Conservation (phyloP, 2,329 filamentous ascomycete genomes). For the Colletotrichum sojae region DNA sequence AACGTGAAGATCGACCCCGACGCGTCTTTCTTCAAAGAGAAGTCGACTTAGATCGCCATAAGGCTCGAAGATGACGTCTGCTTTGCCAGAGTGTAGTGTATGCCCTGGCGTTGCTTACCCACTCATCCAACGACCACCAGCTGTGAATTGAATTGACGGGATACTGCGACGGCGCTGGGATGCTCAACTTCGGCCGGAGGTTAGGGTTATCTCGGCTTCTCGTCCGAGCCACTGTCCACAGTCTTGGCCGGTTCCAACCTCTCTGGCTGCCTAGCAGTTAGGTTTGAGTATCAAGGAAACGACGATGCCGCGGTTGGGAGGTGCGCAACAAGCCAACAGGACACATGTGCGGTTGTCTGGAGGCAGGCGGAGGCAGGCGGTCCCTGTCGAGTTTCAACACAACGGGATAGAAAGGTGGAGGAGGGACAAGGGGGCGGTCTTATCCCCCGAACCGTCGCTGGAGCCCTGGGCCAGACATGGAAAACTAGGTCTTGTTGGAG, state of each 20-base stretch:
- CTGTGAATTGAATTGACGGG: neutral
- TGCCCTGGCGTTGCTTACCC: conserved; percentile 2
- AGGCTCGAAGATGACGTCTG: neutral
- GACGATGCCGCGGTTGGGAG: neutral
- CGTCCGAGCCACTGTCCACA: conserved; percentile 17
- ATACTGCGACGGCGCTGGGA: neutral
- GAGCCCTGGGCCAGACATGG: no score
- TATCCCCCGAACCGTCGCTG: no score
- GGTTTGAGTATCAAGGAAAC: conserved; percentile 2
- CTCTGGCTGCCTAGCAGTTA: neutral
- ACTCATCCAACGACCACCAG: neutral
- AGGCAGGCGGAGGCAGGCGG: conserved; percentile 9
- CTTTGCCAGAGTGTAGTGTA: neutral
- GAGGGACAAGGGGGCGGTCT: neutral
- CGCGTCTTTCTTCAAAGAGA: neutral
- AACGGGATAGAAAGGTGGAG: conserved; percentile 13
- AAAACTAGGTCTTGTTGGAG: no score
- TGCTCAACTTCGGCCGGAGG: conserved; percentile 18
- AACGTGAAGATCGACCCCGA: neutral
- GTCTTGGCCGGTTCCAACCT: neutral
- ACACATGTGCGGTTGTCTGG: conserved; percentile 19
- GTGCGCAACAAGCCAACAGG: neutral
- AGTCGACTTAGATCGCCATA: neutral
- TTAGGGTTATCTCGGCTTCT: conserved; percentile 24
- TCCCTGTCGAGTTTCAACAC: conserved; percentile 10